Evolutionary conservation across 2,329 filamentous ascomycete genomes (phyloP).

Genomic region (Fusarium floridanum): DNA sequence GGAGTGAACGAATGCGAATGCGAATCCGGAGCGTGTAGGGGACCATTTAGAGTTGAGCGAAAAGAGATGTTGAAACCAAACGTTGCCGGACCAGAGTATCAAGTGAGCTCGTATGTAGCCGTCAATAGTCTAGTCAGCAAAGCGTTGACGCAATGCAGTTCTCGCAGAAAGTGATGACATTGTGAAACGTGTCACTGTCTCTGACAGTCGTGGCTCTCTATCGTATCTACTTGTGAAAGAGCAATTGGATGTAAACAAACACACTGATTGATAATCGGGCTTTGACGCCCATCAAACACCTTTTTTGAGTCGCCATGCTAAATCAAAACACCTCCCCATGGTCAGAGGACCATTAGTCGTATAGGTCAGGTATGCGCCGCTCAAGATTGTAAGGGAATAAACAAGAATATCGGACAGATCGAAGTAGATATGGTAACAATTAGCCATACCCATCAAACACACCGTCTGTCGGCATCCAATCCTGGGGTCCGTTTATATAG

Average conservation of each 20-base stretch:
- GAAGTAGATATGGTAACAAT: background rate
- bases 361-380: slow-evolving; percentile 3
- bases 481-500: slow-evolving; percentile 55
- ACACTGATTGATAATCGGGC: background rate
- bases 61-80: slow-evolving; percentile 38
- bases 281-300: background rate
- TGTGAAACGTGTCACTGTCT: slow-evolving; percentile 15
- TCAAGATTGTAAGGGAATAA: background rate
- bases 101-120: slow-evolving; percentile 50
- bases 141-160: slow-evolving; percentile 25
- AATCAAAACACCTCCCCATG: background rate
- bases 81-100: slow-evolving; percentile 46
- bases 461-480: slow-evolving; percentile 38
- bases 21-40: slow-evolving; percentile 48
- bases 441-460: slow-evolving; percentile 41
- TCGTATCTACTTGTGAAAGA: slow-evolving; percentile 7
- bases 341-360: background rate
- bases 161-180: background rate
- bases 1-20: slow-evolving; percentile 34
- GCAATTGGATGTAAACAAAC: background rate
- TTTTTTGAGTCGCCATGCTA: slow-evolving; percentile 9
- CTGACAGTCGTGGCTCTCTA: slow-evolving; percentile 4
- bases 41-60: slow-evolving; percentile 40
- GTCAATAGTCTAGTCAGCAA: slow-evolving; percentile 33
- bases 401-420: background rate